Base-by-base conservation (phyloP, 2,329 filamentous ascomycete genomes). In the Scleromitrula shiraiana region DNA sequence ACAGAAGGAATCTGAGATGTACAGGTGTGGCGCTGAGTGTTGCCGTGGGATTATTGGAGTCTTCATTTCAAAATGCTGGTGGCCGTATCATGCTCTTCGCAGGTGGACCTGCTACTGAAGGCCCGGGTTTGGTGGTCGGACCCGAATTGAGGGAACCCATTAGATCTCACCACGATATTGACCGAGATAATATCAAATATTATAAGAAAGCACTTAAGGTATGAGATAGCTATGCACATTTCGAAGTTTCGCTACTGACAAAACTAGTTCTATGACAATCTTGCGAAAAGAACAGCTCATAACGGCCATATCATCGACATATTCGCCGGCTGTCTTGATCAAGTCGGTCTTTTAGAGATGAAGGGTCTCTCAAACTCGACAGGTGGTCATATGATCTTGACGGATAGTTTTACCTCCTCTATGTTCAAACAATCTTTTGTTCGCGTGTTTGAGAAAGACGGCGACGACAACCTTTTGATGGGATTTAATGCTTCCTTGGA, bases 391-490 rank as follows among this genome's bases (percentile, higher is more conserved):
- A 98, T 98, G 84, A 94, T 98, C 55, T 71, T 98, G 56, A 97
- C 93, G 1, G 93, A 98, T 67, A 96, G 90, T 66, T 98, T 98
- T 66, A 97, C 91, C 4, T 94, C 93, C 0, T 97, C 91, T 50
- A 96, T 98, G 83, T 98, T 97, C 75, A 96, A 93, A 71, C 93
- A 98, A 66, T 97, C 93, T 0, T 98, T 98, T 62, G 85, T 95
- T 43, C 85, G 94, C 50, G 83, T 98, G 15, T 98, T 98, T 63
- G 93, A 98, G 65, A 96, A 96, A 68, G 93, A 98, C 63, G 88
- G 78, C 2, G 85, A 95, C 50, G 93, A 96, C 57, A 95, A 96
- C 64, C 77, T 98, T 12, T 70, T 95, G 8, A 98, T 98, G 93
- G 93, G 89, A 37, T 98, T 98, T 74, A 98, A 98, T 63, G 93